These are phyloP conservation scores for Cladochytrium tenue DNA, from an alignment of 371 early-diverging fungal species.

Conservation along the genomic window DNA sequence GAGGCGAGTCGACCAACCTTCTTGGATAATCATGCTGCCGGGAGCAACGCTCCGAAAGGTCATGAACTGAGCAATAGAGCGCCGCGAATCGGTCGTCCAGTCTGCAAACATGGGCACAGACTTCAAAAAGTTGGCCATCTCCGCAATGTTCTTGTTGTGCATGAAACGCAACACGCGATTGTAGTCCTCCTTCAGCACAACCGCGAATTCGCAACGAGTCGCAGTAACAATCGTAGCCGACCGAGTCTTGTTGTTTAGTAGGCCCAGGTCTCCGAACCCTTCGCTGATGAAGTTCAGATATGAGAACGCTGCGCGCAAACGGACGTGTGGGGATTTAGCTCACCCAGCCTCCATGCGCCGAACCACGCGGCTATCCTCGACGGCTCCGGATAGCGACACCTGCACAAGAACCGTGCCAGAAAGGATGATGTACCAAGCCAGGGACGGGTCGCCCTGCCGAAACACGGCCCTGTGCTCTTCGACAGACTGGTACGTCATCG, in stretches of 20 bases:
- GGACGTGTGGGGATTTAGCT: background rate
- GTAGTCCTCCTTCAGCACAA: constrained; percentile 40
- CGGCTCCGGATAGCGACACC: constrained; percentile 22
- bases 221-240: constrained; percentile 42
- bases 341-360: constrained; percentile 24
- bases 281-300: constrained; percentile 14
- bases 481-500: constrained; percentile 19
- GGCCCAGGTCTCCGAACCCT: constrained; percentile 45
- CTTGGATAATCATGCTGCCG: constrained; percentile 18
- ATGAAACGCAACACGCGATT: constrained; percentile 32
- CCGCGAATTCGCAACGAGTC: constrained; percentile 26
- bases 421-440: constrained; percentile 45
- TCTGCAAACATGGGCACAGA: constrained; percentile 26
- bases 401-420: constrained; percentile 31
- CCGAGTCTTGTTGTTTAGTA: constrained; percentile 40
- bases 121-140: constrained; percentile 33
- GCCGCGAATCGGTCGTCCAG: constrained; percentile 14
- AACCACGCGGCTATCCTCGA: constrained; percentile 34
- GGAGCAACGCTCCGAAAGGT: constrained; percentile 15
- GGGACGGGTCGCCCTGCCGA: constrained; percentile 40
- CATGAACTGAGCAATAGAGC: constrained; percentile 21
- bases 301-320: background rate
- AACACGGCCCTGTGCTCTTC: constrained; percentile 36
- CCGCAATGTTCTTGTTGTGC: constrained; percentile 39
- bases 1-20: constrained; percentile 27